A percentile compares a stretch with the other conserved stretches of the same genome.
phyloP scores from a whole-genome alignment of 1,284 basidiomycete genomes.

The Ustilago tritici region DNA sequence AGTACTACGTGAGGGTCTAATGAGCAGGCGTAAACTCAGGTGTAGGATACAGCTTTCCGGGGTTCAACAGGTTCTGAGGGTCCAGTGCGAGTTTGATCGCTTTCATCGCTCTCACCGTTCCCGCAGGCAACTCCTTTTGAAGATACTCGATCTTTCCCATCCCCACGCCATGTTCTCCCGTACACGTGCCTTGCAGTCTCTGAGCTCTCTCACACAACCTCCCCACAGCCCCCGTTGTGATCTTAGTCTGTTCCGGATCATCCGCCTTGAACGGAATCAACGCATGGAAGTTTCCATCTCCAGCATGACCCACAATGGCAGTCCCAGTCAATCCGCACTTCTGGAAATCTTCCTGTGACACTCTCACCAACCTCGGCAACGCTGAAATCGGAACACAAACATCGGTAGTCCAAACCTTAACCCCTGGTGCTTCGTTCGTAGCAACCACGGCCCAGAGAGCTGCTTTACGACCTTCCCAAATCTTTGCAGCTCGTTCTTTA shows the following conservation, averaged over 20 bases:
- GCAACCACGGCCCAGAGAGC: conserved; percentile 77
- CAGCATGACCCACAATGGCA: conserved; percentile 83
- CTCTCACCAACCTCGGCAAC: conserved; percentile 78
- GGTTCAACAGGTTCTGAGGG: conserved; percentile 61
- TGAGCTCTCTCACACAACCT: conserved; percentile 72
- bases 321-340: conserved; percentile 58
- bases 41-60: conserved; percentile 54
- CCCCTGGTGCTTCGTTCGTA: conserved; percentile 77
- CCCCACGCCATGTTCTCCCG: conserved; percentile 68
- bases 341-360: conserved; percentile 48
- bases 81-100: conserved; percentile 58
- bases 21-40: conserved; percentile 14
- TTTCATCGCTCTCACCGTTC: conserved; percentile 56
- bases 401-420: conserved; percentile 83
- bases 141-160: conserved; percentile 60
- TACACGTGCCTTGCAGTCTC: conserved; percentile 72
- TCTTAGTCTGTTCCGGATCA: conserved; percentile 49
- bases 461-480: conserved; percentile 90
- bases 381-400: conserved; percentile 79
- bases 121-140: conserved; percentile 54
- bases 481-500: conserved; percentile 78
- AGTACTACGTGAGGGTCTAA: neutral
- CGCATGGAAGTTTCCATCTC: conserved; percentile 77
- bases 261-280: conserved; percentile 54
- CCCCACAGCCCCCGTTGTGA: conserved; percentile 71